Base-by-base conservation (phyloP, 2,329 filamentous ascomycete species). In the Pseudogymnoascus sp. region DNA sequence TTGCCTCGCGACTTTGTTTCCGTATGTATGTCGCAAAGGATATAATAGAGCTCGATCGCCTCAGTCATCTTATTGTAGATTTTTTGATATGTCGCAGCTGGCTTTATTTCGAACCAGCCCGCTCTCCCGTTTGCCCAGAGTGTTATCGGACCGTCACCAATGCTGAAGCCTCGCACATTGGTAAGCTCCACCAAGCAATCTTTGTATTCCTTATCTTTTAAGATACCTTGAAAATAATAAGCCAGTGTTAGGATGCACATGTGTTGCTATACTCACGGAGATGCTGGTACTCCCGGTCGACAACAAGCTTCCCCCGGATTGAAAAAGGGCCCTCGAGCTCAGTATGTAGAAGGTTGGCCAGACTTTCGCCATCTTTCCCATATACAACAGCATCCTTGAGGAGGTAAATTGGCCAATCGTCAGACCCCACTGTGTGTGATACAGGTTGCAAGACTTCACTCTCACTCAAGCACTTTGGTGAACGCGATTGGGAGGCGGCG, bases 71-170 rank as follows among this genome's bases (percentile, higher is more conserved):
- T 76, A 31, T 80, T 73, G 72, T 82, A 86, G 29, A 83, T 82
- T 5, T 73, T 67, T 59, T 75, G 74, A 71, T 89, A 92, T 2
- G 74, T 72, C 8, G 76, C 69, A n/a, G 81, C 76, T 1, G 88
- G 87, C 33, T 76, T 76, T 42, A 91, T 79, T 69, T 87, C 82
- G 70, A 84, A 90, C 86, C 87, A 90, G 48, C 87, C 87, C 10
- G 85, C 81, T 61, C 77, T 72, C 37, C 85, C 85, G 31, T 79
- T 77, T 1, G 87, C 84, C 88, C 88, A 91, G 31, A 89, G 76
- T n/a, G 82, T 77, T 3, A 82, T 78, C 15, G 78, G 76, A 0
- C 79, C 79, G 59, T 82, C 79, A 12, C 81, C 82, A 33, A 87
- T 83, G 10, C 85, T 82, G 68, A 82, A 85, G 33, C 70, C 68